A percentile compares a stretch with the other conserved stretches of the same genome.
Conservation (phyloP, 23 red algal species). For the Cyanidiococcus yangmingshanensis region DNA sequence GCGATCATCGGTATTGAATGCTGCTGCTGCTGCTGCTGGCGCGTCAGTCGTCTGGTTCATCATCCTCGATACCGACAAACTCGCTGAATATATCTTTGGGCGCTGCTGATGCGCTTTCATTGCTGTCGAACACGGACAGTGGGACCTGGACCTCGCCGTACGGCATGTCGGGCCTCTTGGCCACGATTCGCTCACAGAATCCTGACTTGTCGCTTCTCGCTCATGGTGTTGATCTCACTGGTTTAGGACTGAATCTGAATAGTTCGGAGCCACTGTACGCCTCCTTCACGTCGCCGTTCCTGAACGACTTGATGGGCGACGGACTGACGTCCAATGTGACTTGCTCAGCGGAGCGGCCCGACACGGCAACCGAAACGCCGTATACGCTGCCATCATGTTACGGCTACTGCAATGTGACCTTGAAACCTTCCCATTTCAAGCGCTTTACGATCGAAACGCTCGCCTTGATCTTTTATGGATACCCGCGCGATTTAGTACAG, state of each 20-base stretch:
- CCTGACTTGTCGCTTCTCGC: constrained; percentile 41
- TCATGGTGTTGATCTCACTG: constrained; percentile 74
- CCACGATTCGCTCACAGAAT: constrained; percentile 26
- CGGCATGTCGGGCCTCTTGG: constrained; percentile 30
- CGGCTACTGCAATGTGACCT: not conserved
- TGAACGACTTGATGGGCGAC: not conserved
- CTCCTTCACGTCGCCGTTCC: constrained; percentile 41
- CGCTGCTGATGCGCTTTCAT: not conserved
- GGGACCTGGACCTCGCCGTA: constrained; percentile 3
- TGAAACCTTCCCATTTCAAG: constrained; percentile 74
- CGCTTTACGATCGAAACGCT: constrained; percentile 82
- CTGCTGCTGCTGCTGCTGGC: not conserved
- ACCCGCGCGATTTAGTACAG: constrained; percentile 82
- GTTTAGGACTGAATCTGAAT: constrained; percentile 77
- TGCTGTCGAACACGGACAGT: not conserved
- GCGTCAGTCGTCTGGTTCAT: too few relatives aligned
- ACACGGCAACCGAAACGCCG: not conserved
- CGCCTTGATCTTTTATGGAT: constrained; percentile 92
- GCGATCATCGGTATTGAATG: not conserved
- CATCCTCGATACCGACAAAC: not conserved
- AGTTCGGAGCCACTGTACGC: constrained; percentile 69
- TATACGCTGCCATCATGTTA: not conserved
- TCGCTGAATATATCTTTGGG: not conserved
- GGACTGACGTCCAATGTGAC: not conserved
- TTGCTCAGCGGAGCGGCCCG: not conserved